These are phyloP conservation scores for Cudoniella acicularis DNA, from an alignment of 495 filamentous ascomycete species.

Conservation along the genomic window DNA sequence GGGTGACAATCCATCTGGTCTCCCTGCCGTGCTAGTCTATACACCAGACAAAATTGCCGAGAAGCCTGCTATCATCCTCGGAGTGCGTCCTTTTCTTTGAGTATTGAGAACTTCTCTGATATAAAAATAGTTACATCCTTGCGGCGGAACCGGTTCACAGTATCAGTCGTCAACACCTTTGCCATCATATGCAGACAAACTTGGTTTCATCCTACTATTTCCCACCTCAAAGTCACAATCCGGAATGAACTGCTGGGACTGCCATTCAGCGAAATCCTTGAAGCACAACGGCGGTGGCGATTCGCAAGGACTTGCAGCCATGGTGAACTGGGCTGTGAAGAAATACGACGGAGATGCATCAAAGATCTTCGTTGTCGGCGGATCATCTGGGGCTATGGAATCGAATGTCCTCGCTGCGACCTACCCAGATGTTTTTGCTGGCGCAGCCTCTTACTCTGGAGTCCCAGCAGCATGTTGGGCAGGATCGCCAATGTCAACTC, in stretches of 20 bases:
- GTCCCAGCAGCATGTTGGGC: slow-evolving; percentile 57
- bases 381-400: slow-evolving; percentile 47
- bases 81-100: slow-evolving; percentile 24
- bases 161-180: not conserved
- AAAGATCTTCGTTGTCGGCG: slow-evolving; percentile 42
- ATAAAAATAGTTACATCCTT: not conserved
- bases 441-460: slow-evolving; percentile 49
- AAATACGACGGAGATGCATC: slow-evolving; percentile 38
- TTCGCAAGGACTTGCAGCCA: slow-evolving; percentile 53
- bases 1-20: slow-evolving; percentile 38
- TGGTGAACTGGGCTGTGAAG: slow-evolving; percentile 43
- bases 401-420: slow-evolving; percentile 32
- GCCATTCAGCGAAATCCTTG: slow-evolving; percentile 45
- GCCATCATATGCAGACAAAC: not conserved
- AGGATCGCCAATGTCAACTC: not conserved
- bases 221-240: slow-evolving; percentile 13
- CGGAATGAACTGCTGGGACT: slow-evolving; percentile 54
- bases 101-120: not conserved
- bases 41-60: slow-evolving; percentile 31
- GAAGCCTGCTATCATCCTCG: slow-evolving; percentile 39
- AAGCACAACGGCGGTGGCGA: slow-evolving; percentile 55
- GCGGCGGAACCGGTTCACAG: not conserved
- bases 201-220: not conserved
- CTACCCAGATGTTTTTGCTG: slow-evolving; percentile 36
- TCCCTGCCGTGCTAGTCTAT: slow-evolving; percentile 34